These are phyloP conservation scores for Aspergillus wentii DNA, from an alignment of 495 filamentous ascomycete species.

Conservation along the genomic window DNA sequence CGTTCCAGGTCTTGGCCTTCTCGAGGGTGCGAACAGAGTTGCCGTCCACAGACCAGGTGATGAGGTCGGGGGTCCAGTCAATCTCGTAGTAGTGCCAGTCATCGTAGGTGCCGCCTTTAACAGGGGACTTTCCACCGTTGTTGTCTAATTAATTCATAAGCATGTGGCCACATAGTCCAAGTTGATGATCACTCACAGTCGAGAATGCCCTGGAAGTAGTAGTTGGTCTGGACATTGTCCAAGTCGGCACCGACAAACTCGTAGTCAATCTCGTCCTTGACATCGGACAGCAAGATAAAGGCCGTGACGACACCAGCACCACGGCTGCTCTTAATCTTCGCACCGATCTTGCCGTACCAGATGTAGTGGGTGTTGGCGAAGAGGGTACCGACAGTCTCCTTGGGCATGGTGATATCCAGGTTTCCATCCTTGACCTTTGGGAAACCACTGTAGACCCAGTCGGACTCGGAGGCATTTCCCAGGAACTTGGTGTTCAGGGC, in stretches of 20 bases:
- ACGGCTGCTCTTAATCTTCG: constrained; percentile 78
- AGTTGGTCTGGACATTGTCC: constrained; percentile 81
- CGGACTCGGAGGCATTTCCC: constrained; percentile 67
- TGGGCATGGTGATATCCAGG: constrained; percentile 83
- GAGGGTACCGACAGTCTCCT: constrained; percentile 77
- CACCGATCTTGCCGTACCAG: constrained; percentile 94
- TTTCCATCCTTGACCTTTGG: constrained; percentile 55
- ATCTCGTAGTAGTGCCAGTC: constrained; percentile 90
- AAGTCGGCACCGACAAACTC: constrained; percentile 87
- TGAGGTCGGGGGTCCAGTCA: constrained; percentile 80
- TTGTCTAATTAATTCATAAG: constrained; percentile 47
- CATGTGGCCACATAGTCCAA: constrained; percentile 10
- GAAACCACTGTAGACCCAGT: constrained; percentile 85
- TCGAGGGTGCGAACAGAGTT: constrained; percentile 66
- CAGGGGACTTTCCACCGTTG: constrained; percentile 65
- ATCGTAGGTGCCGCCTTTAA: constrained; percentile 65
- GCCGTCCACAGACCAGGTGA: constrained; percentile 85
- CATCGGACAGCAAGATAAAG: constrained; percentile 90
- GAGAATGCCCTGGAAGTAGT: constrained; percentile 91
- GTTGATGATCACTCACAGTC: constrained; percentile 63
- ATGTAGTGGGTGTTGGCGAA: constrained; percentile 84
- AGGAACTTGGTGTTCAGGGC: constrained; percentile 72
- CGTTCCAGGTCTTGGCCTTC: constrained; percentile 77
- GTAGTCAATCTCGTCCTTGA: constrained; percentile 97
- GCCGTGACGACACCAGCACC: constrained; percentile 88